Evolutionary conservation across 352 stramenopile species (phyloP), one percentile per base, ranked within the genome.

Genomic region (Globisporangium canariense): DNA sequence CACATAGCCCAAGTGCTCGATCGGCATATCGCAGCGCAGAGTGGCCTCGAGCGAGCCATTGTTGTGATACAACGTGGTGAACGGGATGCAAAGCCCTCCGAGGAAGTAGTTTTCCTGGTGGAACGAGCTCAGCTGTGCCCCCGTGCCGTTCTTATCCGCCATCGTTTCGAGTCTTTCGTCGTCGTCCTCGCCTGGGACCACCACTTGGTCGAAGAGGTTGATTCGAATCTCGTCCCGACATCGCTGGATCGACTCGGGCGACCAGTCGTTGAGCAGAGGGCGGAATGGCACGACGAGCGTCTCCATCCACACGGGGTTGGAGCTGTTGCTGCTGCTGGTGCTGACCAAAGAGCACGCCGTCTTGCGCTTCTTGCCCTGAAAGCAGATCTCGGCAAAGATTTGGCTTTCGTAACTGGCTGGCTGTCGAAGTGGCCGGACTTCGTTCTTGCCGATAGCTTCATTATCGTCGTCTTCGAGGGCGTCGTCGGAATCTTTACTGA

Each of bases 261-360:
- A 94, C 77, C 83, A 97, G 66, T 97, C 89, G 60, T 91, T 78
- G 40, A 85, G 74, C 13, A 86, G 86, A 9, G 90, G 78, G 36
- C 76, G 76, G 67, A 98, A 97, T 16, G 95, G 88, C 41, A 98
- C 51, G 13, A 79, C 70, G 9, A 98, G 41, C 7, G 92, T 97
- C 70, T 98, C 86, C 75, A 98, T 98, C 94, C 94, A 98, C 66
- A 89, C 76, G 2, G 93, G 88, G 14, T 84, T 75, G 0, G 72
- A 70, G 14, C 64, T 67, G 51, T 53, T 66, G 56, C 22, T 71
- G 51, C 51, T 62, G 25, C 32, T 70, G 38, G 50, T 58, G 18
- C 57, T 68, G 60, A 88, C 79, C 14, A 70, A 62, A 9, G 75
- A 65, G 57, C 73, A 78, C 22, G 83, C 84, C 22, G 89, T 97